Evolutionary conservation across 2,329 filamentous ascomycete genomes (phyloP).

Genomic region (Verticillium tricorpus): DNA sequence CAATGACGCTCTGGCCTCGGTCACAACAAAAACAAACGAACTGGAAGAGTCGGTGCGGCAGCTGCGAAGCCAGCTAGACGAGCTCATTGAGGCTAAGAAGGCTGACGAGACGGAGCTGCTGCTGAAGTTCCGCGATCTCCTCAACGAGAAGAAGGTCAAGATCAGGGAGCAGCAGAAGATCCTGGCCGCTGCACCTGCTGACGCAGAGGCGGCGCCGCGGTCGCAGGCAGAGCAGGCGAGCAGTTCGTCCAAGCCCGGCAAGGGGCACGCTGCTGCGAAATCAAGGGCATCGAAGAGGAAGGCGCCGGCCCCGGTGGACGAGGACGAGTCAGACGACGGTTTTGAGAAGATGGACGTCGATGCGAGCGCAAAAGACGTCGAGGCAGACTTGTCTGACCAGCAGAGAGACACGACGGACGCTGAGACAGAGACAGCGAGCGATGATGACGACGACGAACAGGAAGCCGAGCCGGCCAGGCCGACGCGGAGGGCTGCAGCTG

Average conservation of each 20-base stretch:
- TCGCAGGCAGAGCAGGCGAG: slow-evolving; percentile 4
- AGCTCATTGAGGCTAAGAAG: slow-evolving; percentile 61
- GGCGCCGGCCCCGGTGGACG: slow-evolving; percentile 28
- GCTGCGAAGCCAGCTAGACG: slow-evolving; percentile 59
- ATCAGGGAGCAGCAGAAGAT: slow-evolving; percentile 69
- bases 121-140: slow-evolving; percentile 63
- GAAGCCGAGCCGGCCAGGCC: slow-evolving; percentile 10
- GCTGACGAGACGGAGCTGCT: slow-evolving; percentile 63
- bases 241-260: slow-evolving; percentile 17
- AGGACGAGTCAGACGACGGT: slow-evolving; percentile 40
- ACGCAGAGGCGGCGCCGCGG: slow-evolving; percentile 22
- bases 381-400: slow-evolving; percentile 26
- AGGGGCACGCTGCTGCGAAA: slow-evolving; percentile 20
- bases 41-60: slow-evolving; percentile 53
- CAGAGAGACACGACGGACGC: slow-evolving; percentile 31
- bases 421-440: slow-evolving; percentile 35
- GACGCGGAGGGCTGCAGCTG: background rate
- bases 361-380: slow-evolving; percentile 17
- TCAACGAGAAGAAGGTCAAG: slow-evolving; percentile 78
- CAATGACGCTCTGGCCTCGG: slow-evolving; percentile 35
- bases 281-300: slow-evolving; percentile 50
- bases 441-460: slow-evolving; percentile 31
- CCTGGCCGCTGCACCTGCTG: slow-evolving; percentile 42
- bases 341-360: slow-evolving; percentile 50
- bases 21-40: slow-evolving; percentile 35